Evolutionary conservation across 805 yeast species (phyloP).

Genomic region (Wickerhamomyces mucosus): DNA sequence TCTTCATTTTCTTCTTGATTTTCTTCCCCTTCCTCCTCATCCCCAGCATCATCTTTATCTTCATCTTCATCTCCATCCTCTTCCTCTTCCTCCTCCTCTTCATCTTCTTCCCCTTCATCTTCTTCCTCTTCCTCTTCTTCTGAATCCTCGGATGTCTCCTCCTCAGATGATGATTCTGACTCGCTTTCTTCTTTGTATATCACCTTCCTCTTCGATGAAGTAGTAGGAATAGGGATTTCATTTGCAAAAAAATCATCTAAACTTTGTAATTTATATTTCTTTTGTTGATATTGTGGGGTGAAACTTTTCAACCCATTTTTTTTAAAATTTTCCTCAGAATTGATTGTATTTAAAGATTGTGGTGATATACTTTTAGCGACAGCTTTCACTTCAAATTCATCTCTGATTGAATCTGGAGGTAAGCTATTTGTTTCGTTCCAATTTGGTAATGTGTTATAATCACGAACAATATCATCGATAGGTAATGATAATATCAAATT

Average conservation of each 20-base stretch:
- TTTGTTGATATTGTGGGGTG: conserved; percentile 14
- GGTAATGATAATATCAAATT: conserved; percentile 12
- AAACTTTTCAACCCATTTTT: conserved; percentile 1
- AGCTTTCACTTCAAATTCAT: conserved; percentile 30
- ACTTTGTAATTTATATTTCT: conserved; percentile 56
- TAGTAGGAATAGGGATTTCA: conserved; percentile 21
- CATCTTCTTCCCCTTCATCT: conserved; percentile 17
- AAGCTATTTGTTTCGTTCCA: conserved; percentile 35
- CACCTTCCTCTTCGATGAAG: conserved; percentile 8
- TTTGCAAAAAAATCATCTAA: conserved; percentile 78
- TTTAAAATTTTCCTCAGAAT: neutral
- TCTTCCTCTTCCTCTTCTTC: conserved; percentile 23
- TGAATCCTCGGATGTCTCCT: conserved; percentile 19
- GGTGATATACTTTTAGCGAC: conserved; percentile 21
- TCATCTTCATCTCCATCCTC: conserved; percentile 8
- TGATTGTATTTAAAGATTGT: conserved; percentile 9
- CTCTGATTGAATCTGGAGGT: conserved; percentile 27
- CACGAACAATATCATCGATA: conserved; percentile 16
- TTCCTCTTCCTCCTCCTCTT: conserved; percentile 11
- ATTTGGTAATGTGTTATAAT: conserved; percentile 23
- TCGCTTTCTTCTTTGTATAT: conserved; percentile 7
- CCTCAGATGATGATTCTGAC: conserved; percentile 23
- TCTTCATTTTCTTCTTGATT: conserved; percentile 3
- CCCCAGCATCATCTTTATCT: conserved; percentile 2
- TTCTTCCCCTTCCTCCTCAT: conserved; percentile 2